Conservation (phyloP, 257 asterid species). For the Apocynum venetum region DNA sequence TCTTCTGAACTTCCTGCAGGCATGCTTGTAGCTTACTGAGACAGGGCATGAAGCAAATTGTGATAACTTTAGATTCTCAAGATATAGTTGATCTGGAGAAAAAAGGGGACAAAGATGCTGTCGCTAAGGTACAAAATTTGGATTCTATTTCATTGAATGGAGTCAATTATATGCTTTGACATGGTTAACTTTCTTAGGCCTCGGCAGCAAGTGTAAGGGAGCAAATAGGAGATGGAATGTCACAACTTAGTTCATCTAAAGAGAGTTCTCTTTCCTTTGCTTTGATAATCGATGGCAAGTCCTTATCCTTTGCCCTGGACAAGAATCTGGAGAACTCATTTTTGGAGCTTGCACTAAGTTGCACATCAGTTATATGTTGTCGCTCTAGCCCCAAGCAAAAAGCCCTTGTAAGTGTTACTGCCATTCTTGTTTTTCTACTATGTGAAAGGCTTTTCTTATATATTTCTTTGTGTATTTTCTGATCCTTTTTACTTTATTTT, state of each 20-base stretch:
- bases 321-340: slow-evolving; percentile 53
- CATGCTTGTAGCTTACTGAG: slow-evolving; percentile 90
- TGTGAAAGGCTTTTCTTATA: not conserved
- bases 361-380: slow-evolving; percentile 91
- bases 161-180: slow-evolving; percentile 16
- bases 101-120: slow-evolving; percentile 63
- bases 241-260: slow-evolving; percentile 41
- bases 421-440: slow-evolving; percentile 13
- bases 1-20: slow-evolving; percentile 34
- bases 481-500: not conserved
- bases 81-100: slow-evolving; percentile 57
- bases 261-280: slow-evolving; percentile 54
- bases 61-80: slow-evolving; percentile 66
- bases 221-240: slow-evolving; percentile 59
- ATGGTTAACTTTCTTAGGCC: slow-evolving; percentile 44
- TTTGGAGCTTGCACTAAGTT: slow-evolving; percentile 71
- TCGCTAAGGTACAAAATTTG: slow-evolving; percentile 49
- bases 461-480: not conserved
- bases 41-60: slow-evolving; percentile 79
- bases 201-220: slow-evolving; percentile 48
- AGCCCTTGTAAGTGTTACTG: slow-evolving; percentile 69
- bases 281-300: slow-evolving; percentile 81
- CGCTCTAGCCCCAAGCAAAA: slow-evolving; percentile 96
- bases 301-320: slow-evolving; percentile 60
- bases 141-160: not conserved